Conservation (phyloP, 306 rosid genomes). For the Cercis canadensis region DNA sequence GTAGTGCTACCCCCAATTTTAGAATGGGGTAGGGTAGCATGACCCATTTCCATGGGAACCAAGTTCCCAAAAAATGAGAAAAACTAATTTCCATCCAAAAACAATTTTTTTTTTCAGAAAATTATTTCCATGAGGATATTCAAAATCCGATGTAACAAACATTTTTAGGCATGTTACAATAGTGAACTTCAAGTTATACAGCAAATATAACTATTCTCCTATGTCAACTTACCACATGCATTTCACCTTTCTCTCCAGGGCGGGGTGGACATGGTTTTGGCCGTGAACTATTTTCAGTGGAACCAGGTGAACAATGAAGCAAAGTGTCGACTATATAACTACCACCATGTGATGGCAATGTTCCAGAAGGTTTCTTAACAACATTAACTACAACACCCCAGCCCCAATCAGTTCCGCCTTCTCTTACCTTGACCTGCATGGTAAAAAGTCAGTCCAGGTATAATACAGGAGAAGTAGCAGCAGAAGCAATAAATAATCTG, state of each 20-base stretch:
- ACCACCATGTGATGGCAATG: constrained; percentile 54
- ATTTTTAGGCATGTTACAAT: too few species aligned
- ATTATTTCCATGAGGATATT: too few species aligned
- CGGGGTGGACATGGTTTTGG: constrained; percentile 96
- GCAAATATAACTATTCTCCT: neutral
- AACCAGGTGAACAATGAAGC: constrained; percentile 88
- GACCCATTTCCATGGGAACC: too few species aligned
- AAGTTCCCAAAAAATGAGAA: too few species aligned
- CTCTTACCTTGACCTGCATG: constrained; percentile 84
- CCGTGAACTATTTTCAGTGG: constrained; percentile 73
- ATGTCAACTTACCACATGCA: constrained; percentile 88
- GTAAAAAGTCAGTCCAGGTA: constrained; percentile 31
- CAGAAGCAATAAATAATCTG: neutral
- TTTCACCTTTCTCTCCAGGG: constrained; percentile 98
- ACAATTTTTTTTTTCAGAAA: too few species aligned
- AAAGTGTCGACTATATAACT: constrained; percentile 92
- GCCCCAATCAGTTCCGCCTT: constrained; percentile 99
- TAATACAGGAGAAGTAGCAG: neutral
- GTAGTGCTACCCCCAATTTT: too few species aligned
- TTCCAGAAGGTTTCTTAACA: constrained; percentile 77
- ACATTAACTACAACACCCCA: constrained; percentile 99
- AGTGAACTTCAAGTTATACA: too few species aligned
- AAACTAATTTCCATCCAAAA: too few species aligned
- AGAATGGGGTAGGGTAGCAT: too few species aligned
- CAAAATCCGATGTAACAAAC: too few species aligned